phyloP scores from a whole-genome alignment of 768 basidiomycete genomes.

The Postia placenta region DNA sequence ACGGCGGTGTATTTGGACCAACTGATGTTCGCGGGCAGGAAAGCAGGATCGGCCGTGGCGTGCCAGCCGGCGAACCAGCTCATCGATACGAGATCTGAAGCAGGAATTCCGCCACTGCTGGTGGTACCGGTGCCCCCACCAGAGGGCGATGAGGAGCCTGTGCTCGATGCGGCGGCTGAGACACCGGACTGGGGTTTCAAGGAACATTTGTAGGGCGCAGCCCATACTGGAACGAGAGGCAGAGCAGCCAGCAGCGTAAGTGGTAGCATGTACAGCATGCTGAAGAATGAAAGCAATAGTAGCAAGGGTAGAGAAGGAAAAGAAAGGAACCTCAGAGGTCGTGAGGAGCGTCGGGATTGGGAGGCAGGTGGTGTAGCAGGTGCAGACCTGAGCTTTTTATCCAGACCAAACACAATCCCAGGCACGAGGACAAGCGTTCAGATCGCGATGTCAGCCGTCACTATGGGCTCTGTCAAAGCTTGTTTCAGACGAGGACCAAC shows the following conservation, averaged over 20 bases:
- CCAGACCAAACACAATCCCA: no score
- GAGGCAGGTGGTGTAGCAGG: no score
- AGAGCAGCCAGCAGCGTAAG: slow-evolving; percentile 16
- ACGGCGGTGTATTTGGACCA: slow-evolving; percentile 67
- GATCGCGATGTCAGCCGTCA: no score
- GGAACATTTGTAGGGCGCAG: slow-evolving; percentile 24
- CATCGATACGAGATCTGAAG: slow-evolving; percentile 10
- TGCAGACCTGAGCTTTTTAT: no score
- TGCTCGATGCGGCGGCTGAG: no score
- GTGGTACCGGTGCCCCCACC: slow-evolving; percentile 2
- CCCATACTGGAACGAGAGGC: slow-evolving; percentile 19
- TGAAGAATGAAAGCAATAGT: slow-evolving; percentile 1
- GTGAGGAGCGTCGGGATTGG: no score
- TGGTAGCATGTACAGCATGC: slow-evolving; percentile 14
- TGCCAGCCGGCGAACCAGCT: slow-evolving; percentile 72
- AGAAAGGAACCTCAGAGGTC: background rate
- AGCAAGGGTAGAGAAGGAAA: slow-evolving; percentile 1
- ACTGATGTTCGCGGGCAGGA: slow-evolving; percentile 46
- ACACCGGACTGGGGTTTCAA: no score
- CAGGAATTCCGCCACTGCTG: slow-evolving; percentile 1
- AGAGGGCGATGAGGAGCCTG: slow-evolving; percentile 5
- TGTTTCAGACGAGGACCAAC: no score
- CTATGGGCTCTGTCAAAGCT: no score
- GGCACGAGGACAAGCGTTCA: no score
- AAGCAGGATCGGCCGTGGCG: slow-evolving; percentile 30